Conservation (phyloP, 2,329 filamentous ascomycete genomes). For the Penicillium sp. region DNA sequence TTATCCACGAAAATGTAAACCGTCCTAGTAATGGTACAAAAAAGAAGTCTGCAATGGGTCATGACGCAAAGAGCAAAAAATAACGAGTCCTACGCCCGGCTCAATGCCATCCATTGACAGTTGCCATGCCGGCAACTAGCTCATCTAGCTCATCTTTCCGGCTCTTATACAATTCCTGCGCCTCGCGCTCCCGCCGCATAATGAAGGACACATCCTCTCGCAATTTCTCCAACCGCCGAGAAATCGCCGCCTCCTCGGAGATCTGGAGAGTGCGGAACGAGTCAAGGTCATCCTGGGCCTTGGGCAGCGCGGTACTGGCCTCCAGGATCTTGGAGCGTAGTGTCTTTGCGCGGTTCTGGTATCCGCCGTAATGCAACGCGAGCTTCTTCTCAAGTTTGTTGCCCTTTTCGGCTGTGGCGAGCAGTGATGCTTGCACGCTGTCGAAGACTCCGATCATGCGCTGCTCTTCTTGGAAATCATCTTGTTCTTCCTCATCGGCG, state of each 20-base stretch:
- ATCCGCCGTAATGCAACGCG: constrained; percentile 78
- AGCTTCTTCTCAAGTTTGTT: constrained; percentile 93
- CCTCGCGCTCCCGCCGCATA: constrained; percentile 76
- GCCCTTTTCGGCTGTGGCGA: constrained; percentile 68
- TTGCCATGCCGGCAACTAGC: constrained; percentile 41
- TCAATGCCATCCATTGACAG: constrained; percentile 40
- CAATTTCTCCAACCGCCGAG: constrained; percentile 64
- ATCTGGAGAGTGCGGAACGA: constrained; percentile 70
- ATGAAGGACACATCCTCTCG: constrained; percentile 80
- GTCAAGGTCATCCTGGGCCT: constrained; percentile 65
- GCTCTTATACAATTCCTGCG: constrained; percentile 75
- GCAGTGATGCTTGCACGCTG: constrained; percentile 66
- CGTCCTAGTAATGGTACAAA: constrained; percentile 16
- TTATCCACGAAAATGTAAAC: constrained; percentile 9
- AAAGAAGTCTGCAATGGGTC: constrained; percentile 12
- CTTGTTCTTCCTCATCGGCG: constrained; percentile 67
- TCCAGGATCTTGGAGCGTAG: constrained; percentile 74
- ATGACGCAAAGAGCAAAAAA: constrained; percentile 7
- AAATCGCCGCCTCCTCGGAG: constrained; percentile 72
- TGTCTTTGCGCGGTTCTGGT: constrained; percentile 76
- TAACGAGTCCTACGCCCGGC: neutral
- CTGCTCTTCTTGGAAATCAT: constrained; percentile 52
- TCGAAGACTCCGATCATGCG: constrained; percentile 69
- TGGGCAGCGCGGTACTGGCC: constrained; percentile 67
- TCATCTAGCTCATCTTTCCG: constrained; percentile 71